These are phyloP conservation scores for Ettlia oleoabundans DNA, from an alignment of 139 green algal genomes.

Conservation along the genomic window DNA sequence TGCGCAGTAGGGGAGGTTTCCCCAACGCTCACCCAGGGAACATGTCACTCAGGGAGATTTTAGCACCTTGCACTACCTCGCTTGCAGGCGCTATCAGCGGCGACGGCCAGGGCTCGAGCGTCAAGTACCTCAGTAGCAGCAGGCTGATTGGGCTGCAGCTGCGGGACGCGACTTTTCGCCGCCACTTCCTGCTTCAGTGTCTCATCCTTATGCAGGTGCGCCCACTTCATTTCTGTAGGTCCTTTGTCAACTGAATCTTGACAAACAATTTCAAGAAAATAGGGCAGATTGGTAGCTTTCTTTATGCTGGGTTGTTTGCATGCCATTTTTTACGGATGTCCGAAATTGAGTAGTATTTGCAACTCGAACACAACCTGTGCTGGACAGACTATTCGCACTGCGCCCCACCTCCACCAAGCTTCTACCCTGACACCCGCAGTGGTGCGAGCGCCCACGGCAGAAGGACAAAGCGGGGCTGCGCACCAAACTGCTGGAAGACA, in stretches of 20 bases:
- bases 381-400: no score
- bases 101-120: conserved; percentile 24
- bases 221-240: no score
- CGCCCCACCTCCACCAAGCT: neutral
- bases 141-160: conserved; percentile 83
- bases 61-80: neutral
- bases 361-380: no score
- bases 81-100: neutral
- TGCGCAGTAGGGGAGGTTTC: no score
- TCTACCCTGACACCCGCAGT: neutral
- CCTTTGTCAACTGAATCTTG: no score
- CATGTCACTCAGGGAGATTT: no score
- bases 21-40: no score
- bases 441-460: conserved; percentile 26
- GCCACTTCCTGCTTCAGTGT: conserved; percentile 76
- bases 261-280: neutral
- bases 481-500: conserved; percentile 22
- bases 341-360: no score
- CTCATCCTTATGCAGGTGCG: conserved; percentile 33
- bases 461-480: conserved; percentile 24
- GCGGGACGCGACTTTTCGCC: conserved; percentile 74
- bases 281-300: neutral
- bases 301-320: neutral
- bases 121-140: conserved; percentile 82
- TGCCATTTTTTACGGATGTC: neutral